These are phyloP conservation scores for Colletotrichum noveboracense DNA, from an alignment of 2,329 filamentous ascomycete genomes.

Conservation along the genomic window DNA sequence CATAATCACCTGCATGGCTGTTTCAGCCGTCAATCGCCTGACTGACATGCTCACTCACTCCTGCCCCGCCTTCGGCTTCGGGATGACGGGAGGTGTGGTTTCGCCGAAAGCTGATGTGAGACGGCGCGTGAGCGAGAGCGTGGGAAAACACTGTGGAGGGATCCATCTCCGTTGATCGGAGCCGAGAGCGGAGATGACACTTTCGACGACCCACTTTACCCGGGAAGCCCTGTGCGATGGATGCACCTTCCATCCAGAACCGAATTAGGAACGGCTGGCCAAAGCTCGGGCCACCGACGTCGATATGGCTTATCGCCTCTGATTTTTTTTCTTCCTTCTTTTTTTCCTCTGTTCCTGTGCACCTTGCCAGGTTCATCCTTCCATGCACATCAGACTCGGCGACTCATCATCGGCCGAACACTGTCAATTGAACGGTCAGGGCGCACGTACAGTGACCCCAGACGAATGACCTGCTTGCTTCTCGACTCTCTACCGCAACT, in stretches of 20 bases:
- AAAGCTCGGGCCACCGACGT: background rate
- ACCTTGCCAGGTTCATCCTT: background rate
- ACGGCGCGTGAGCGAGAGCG: background rate
- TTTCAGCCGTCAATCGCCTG: background rate
- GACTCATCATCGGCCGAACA: background rate
- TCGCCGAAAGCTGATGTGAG: background rate
- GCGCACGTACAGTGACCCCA: background rate
- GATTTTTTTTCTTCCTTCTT: background rate
- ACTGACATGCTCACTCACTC: background rate
- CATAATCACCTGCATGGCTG: background rate
- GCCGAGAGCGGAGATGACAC: constrained; percentile 4
- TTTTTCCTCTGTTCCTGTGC: background rate
- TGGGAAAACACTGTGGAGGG: background rate
- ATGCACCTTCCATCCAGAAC: background rate
- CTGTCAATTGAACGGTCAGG: background rate
- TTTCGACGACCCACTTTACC: background rate
- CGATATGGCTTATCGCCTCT: background rate
- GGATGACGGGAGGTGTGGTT: background rate
- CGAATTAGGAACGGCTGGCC: background rate
- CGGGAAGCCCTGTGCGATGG: background rate
- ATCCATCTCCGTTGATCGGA: background rate
- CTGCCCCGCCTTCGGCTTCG: background rate
- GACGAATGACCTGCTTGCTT: background rate
- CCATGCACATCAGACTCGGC: background rate
- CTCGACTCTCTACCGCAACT: background rate